A percentile compares a stretch with the other conserved stretches of the same genome.
These are phyloP conservation scores for Penicillium ucsense DNA, from an alignment of 495 filamentous ascomycete genomes.

Conservation along the genomic window DNA sequence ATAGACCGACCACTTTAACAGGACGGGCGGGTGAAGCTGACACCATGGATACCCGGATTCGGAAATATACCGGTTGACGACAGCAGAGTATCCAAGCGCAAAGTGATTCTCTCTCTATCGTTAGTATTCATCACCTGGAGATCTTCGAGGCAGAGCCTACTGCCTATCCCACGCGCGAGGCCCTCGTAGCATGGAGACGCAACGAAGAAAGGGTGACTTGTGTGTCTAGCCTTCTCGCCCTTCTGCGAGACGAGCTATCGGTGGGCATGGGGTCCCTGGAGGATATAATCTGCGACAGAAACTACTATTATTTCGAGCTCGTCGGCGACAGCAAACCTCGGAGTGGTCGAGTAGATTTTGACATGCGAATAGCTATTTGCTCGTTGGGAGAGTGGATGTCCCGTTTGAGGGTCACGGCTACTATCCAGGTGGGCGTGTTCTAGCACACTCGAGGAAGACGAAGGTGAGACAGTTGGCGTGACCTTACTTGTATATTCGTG, in stretches of 20 bases:
- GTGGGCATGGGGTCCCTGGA: conserved; percentile 7
- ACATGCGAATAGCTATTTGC: conserved; percentile 2
- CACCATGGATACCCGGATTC: not conserved
- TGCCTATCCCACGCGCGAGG: conserved; percentile 2
- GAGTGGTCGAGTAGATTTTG: conserved; percentile 6
- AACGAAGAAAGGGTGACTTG: conserved; percentile 7
- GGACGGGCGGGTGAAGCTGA: not conserved
- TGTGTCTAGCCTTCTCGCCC: conserved; percentile 5
- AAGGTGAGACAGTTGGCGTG: conserved; percentile 6
- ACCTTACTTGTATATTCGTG: conserved; percentile 1
- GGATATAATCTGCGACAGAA: conserved; percentile 9
- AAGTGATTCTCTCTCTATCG: conserved; percentile 4
- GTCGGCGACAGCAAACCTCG: not conserved
- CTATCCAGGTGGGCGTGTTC: conserved; percentile 3
- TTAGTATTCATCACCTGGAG: conserved; percentile 1
- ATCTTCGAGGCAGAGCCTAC: conserved; percentile 1
- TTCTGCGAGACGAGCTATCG: conserved; percentile 8
- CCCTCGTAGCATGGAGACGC: conserved; percentile 4
- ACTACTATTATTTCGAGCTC: conserved; percentile 9
- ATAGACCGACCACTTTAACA: not conserved
- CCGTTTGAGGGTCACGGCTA: conserved; percentile 2
- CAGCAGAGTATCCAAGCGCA: conserved; percentile 5
- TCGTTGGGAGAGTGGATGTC: conserved; percentile 10
- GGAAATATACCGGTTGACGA: conserved; percentile 4
- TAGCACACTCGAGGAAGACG: conserved; percentile 2